phyloP scores from a whole-genome alignment of 2,329 filamentous ascomycete species.

The Cyphellophora europaea region DNA sequence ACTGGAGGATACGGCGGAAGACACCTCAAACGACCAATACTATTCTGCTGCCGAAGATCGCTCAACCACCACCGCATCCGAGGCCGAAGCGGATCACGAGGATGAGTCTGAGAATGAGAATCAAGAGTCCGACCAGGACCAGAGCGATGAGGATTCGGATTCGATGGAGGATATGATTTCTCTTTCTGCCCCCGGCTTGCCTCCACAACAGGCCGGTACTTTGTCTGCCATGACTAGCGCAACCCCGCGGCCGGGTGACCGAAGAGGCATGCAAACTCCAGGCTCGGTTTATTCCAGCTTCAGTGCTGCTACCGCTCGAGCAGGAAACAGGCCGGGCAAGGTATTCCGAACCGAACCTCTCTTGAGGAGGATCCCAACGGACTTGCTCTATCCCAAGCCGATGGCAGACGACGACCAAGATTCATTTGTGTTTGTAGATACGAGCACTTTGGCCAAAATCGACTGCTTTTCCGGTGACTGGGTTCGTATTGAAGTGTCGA shows the following conservation, averaged over 20 bases:
- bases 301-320: constrained; percentile 72
- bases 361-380: constrained; percentile 60
- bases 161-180: constrained; percentile 92
- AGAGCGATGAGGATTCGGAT: constrained; percentile 74
- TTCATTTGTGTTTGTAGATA: constrained; percentile 81
- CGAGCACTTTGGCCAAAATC: constrained; percentile 73
- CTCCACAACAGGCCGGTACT: constrained; percentile 67
- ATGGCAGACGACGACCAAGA: constrained; percentile 75
- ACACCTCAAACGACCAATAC: constrained; percentile 83
- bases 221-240: constrained; percentile 71
- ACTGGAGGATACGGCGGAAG: constrained; percentile 56
- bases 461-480: constrained; percentile 97
- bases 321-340: constrained; percentile 62
- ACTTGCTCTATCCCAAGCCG: constrained; percentile 78
- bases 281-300: constrained; percentile 85
- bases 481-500: constrained; percentile 72
- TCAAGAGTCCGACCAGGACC: constrained; percentile 33
- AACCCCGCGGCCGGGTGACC: constrained; percentile 66
- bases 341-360: constrained; percentile 78
- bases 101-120: constrained; percentile 54
- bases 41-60: constrained; percentile 84
- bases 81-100: constrained; percentile 45
- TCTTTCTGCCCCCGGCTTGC: constrained; percentile 67
- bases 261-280: constrained; percentile 67
- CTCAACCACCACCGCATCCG: constrained; percentile 29